Percentiles rank a stretch among this genome's conserved stretches.
Conservation (phyloP, 2,329 filamentous ascomycete genomes). For the Phaeomoniella chlamydospora region DNA sequence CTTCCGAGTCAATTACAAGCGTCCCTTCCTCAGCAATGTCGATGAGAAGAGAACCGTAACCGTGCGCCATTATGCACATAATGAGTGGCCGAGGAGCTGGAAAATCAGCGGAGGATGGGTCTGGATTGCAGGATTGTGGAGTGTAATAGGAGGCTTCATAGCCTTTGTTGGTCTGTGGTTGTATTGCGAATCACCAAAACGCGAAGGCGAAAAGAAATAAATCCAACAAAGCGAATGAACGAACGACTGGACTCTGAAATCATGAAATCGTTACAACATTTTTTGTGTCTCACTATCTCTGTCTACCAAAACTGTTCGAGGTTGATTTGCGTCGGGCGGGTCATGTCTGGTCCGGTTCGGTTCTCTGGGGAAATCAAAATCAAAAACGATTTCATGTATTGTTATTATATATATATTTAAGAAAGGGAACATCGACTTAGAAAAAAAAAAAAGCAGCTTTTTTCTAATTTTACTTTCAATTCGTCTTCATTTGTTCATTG, state of each 20-base stretch:
- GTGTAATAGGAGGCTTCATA: conserved; percentile 72
- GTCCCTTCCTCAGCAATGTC: conserved; percentile 74
- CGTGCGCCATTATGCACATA: conserved; percentile 89
- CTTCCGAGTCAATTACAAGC: conserved; percentile 94
- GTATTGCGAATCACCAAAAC: conserved; percentile 46
- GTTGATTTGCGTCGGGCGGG: too few relatives aligned
- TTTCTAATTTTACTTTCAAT: too few relatives aligned
- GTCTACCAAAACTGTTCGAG: too few relatives aligned
- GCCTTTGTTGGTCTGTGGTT: conserved; percentile 80
- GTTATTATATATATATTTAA: too few relatives aligned
- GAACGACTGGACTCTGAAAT: conserved; percentile 14
- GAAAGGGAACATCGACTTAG: too few relatives aligned
- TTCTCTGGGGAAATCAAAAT: too few relatives aligned
- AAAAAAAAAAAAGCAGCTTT: too few relatives aligned
- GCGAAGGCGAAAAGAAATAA: conserved; percentile 12
- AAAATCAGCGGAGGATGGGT: conserved; percentile 85
- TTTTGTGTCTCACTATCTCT: too few relatives aligned
- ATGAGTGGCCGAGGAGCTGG: conserved; percentile 89
- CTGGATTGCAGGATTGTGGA: conserved; percentile 79
- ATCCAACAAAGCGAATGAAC: conserved; percentile 33
- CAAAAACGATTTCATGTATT: too few relatives aligned
- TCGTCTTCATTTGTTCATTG: too few relatives aligned
- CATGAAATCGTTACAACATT: too few relatives aligned
- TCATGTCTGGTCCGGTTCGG: too few relatives aligned
- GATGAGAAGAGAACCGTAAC: conserved; percentile 94